phyloP scores from a whole-genome alignment of 2,329 filamentous ascomycete species.

The Sarocladiaceae sp. region DNA sequence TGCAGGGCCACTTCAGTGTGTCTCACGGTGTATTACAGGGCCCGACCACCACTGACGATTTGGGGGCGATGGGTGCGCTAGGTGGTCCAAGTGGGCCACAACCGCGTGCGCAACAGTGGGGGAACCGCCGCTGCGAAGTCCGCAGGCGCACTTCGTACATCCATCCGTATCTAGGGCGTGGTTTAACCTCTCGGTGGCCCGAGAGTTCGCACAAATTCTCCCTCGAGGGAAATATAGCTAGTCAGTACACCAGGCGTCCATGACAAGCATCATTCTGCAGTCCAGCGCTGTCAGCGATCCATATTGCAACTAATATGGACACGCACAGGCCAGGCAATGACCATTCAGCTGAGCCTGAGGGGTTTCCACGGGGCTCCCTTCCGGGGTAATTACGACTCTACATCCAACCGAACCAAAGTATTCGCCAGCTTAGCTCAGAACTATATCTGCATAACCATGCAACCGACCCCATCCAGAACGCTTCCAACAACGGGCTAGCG shows the following conservation, averaged over 20 bases:
- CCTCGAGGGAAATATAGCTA: too few species aligned
- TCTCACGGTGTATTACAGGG: neutral
- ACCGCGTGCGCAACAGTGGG: slow-evolving; percentile 1
- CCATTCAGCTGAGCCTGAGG: neutral
- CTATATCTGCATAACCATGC: slow-evolving; percentile 7
- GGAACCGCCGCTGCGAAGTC: neutral
- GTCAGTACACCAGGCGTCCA: too few species aligned
- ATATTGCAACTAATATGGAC: too few species aligned
- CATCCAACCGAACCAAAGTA: neutral
- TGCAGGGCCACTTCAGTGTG: neutral
- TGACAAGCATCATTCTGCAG: too few species aligned
- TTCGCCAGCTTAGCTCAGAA: slow-evolving; percentile 7
- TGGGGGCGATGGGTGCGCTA: slow-evolving; percentile 7
- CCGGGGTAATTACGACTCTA: neutral
- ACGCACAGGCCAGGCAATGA: too few species aligned
- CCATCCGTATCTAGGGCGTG: too few species aligned
- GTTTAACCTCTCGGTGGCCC: too few species aligned
- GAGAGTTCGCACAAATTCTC: too few species aligned
- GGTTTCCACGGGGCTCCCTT: neutral
- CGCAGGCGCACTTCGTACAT: too few species aligned
- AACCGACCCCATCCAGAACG: slow-evolving; percentile 6
- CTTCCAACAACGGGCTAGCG: slow-evolving; percentile 5
- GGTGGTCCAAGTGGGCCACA: slow-evolving; percentile 1
- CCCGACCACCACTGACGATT: neutral
- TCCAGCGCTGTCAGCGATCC: too few species aligned